These are phyloP conservation scores for Naganishia onofrii DNA, from an alignment of 768 basidiomycete species.

Conservation along the genomic window DNA sequence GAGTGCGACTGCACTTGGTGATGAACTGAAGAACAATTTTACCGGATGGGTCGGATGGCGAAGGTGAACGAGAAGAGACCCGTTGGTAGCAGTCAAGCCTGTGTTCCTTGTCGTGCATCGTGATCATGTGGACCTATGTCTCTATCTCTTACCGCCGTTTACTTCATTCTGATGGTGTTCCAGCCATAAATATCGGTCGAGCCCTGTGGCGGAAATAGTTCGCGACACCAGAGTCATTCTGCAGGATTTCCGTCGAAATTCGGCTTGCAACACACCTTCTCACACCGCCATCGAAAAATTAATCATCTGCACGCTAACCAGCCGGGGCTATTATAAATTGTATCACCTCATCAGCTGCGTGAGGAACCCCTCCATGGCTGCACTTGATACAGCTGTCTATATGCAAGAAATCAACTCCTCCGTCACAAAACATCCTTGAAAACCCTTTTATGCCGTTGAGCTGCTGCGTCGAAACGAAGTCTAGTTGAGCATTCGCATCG, in stretches of 20 bases:
- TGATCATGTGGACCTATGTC: no score
- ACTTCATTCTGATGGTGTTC: no score
- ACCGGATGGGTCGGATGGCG: constrained; percentile 48
- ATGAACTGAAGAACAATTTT: constrained; percentile 34
- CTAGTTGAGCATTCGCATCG: constrained; percentile 60
- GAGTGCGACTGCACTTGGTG: constrained; percentile 36
- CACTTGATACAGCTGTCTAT: background rate
- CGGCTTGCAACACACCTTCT: no score
- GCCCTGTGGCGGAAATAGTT: no score
- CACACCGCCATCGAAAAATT: no score
- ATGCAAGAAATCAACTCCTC: constrained; percentile 1
- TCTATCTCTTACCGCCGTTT: no score
- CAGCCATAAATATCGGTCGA: no score
- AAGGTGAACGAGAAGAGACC: background rate
- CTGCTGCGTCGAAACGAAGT: background rate
- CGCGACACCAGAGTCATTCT: no score
- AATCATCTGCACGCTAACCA: no score
- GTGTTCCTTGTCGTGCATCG: no score
- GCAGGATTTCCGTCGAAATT: no score
- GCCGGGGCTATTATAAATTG: background rate
- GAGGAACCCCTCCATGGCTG: background rate
- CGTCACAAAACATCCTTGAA: background rate
- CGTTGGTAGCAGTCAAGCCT: background rate
- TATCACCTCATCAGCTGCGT: background rate
- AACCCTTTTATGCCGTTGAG: background rate